A percentile compares a stretch with the other conserved stretches of the same genome.
phyloP scores from a whole-genome alignment of 768 basidiomycete genomes.

The Tricholomella constricta region DNA sequence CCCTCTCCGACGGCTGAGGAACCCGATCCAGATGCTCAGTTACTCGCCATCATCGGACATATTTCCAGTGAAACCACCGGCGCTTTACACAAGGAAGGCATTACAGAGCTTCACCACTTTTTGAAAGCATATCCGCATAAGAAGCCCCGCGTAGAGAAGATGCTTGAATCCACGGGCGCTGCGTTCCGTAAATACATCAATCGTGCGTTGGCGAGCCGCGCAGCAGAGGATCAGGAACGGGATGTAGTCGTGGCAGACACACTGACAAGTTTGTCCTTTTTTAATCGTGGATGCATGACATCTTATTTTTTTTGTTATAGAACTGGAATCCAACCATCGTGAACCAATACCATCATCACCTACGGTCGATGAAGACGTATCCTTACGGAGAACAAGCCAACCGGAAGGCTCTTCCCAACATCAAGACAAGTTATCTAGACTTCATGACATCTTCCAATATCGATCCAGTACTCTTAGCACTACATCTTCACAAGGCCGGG shows the following conservation, averaged over 20 bases:
- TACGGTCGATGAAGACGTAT: constrained; percentile 25
- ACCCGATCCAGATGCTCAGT: constrained; percentile 84
- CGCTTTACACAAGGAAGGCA: constrained; percentile 89
- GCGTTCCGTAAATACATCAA: constrained; percentile 92
- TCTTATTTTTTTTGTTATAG: constrained; percentile 35
- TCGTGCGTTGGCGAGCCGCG: constrained; percentile 82
- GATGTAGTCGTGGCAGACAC: constrained; percentile 83
- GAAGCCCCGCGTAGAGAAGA: constrained; percentile 77
- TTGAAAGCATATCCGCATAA: constrained; percentile 90
- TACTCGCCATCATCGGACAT: constrained; percentile 81
- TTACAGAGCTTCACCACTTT: constrained; percentile 93
- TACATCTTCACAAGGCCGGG: constrained; percentile 42
- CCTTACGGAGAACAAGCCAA: constrained; percentile 30
- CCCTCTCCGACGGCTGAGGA: constrained; percentile 65
- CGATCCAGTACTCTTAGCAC: constrained; percentile 63
- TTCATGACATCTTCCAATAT: constrained; percentile 86
- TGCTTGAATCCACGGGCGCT: constrained; percentile 85
- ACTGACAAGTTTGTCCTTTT: constrained; percentile 62
- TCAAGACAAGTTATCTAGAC: constrained; percentile 69
- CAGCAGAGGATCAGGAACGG: constrained; percentile 84
- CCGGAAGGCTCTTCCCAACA: constrained; percentile 36
- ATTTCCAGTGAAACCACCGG: constrained; percentile 89
- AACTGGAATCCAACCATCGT: constrained; percentile 63
- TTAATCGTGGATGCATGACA: neutral
- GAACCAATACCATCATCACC: constrained; percentile 29